Evolutionary conservation across 1,284 basidiomycete genomes (phyloP).

Genomic region (Thecaphora frezii): DNA sequence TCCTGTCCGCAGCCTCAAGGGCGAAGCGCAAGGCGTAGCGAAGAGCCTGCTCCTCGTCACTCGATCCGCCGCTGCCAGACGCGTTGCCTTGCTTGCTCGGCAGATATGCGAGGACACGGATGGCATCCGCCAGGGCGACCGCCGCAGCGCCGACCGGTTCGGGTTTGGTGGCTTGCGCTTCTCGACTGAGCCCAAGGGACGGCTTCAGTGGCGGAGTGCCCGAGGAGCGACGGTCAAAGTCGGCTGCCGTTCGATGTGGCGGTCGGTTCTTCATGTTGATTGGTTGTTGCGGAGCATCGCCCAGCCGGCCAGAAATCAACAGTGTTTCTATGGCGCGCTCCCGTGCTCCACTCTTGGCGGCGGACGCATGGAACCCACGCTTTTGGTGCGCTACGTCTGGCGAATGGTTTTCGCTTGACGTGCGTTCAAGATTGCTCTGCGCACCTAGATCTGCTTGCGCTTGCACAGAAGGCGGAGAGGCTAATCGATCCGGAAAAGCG

Average conservation of each 20-base stretch:
- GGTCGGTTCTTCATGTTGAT: too few species aligned
- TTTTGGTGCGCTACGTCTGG: too few species aligned
- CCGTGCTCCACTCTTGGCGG: neutral
- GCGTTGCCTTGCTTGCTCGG: constrained; percentile 5
- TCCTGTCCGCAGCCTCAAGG: constrained; percentile 11
- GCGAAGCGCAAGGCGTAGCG: constrained; percentile 20
- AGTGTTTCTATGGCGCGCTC: neutral
- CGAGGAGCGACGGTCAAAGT: too few species aligned
- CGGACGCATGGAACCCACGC: too few species aligned
- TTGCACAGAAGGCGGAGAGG: too few species aligned
- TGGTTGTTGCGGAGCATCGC: neutral
- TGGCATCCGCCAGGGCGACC: constrained; percentile 9
- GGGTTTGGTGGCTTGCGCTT: neutral
- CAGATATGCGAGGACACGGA: constrained; percentile 21
- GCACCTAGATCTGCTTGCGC: too few species aligned
- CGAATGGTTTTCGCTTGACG: too few species aligned
- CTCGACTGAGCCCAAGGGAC: too few species aligned
- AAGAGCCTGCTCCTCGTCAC: constrained; percentile 6
- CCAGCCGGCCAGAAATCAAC: neutral
- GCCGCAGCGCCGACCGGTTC: neutral
- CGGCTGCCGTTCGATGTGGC: neutral
- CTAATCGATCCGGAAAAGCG: too few species aligned
- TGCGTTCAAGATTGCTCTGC: too few species aligned
- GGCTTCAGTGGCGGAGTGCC: too few species aligned
- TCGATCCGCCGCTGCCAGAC: neutral